Percentiles rank a stretch among this genome's conserved stretches.
Evolutionary conservation across 345 rosid genomes (phyloP).

Genomic region (Leavenworthia alabamica): DNA sequence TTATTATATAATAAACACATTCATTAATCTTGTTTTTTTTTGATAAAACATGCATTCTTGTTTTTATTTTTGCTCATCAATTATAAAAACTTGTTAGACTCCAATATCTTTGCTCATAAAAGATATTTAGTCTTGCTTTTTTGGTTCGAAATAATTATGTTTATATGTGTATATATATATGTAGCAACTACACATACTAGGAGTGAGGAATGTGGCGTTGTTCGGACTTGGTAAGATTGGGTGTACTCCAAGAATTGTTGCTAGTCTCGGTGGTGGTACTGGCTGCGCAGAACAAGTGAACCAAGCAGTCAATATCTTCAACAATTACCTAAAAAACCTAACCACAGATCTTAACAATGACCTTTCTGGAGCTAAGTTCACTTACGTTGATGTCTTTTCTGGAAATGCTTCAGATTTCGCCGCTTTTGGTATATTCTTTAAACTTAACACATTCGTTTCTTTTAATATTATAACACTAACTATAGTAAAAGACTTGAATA

Average conservation of each 20-base stretch:
- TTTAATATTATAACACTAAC: not conserved
- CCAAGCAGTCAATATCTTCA: constrained; percentile 25
- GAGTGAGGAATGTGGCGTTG: constrained; percentile 34
- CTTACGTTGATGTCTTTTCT: constrained; percentile 26
- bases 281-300: constrained; percentile 31
- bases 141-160: not conserved
- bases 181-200: constrained; percentile 22
- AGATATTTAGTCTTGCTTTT: no score
- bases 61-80: not conserved
- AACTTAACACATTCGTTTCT: not conserved
- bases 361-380: constrained; percentile 11
- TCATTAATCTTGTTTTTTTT: not conserved
- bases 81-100: not conserved
- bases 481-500: not conserved
- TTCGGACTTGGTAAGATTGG: constrained; percentile 31
- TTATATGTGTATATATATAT: not conserved
- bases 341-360: constrained; percentile 11
- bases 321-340: constrained; percentile 15
- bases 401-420: constrained; percentile 21
- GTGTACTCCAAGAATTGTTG: constrained; percentile 21
- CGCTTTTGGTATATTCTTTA: constrained; percentile 4
- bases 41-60: not conserved
- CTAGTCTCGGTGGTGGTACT: constrained; percentile 11
- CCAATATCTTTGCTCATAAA: not conserved
- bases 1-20: not conserved